phyloP scores from a whole-genome alignment of 805 yeast genomes.

The Candida railenensis region DNA sequence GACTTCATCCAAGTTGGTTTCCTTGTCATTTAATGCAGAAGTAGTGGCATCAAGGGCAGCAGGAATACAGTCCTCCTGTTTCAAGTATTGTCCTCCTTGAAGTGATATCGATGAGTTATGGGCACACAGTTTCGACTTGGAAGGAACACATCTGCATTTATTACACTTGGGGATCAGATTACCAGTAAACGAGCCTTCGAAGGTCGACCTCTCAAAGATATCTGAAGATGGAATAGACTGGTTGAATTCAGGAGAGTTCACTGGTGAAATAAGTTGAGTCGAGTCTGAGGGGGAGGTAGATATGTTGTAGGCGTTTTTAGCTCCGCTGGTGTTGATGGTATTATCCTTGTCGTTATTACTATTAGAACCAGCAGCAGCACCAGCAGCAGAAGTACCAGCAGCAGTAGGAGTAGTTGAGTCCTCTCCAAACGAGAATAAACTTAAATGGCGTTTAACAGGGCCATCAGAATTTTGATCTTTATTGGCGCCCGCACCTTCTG shows the following conservation, averaged over 20 bases:
- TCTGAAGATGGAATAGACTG: conserved; percentile 9
- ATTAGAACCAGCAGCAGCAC: not conserved
- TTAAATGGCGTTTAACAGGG: not conserved
- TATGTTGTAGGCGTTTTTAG: not conserved
- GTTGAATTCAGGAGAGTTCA: conserved; percentile 2
- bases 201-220: conserved; percentile 44
- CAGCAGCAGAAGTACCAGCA: not conserved
- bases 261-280: conserved; percentile 2
- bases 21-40: conserved; percentile 58
- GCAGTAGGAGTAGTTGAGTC: not conserved
- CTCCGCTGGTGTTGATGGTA: not conserved
- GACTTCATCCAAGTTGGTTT: conserved; percentile 62
- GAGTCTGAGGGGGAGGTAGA: conserved; percentile 4
- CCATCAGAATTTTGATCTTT: not conserved
- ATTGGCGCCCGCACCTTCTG: conserved; percentile 1
- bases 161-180: conserved; percentile 9
- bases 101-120: conserved; percentile 25
- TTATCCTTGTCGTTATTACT: not conserved
- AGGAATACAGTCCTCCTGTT: conserved; percentile 67
- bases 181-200: conserved; percentile 18
- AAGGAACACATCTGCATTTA: conserved; percentile 9
- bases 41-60: conserved; percentile 81
- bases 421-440: not conserved
- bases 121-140: conserved; percentile 18
- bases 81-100: conserved; percentile 23